phyloP scores from a whole-genome alignment of 2,329 filamentous ascomycete genomes.

The Aschersonia sp. region DNA sequence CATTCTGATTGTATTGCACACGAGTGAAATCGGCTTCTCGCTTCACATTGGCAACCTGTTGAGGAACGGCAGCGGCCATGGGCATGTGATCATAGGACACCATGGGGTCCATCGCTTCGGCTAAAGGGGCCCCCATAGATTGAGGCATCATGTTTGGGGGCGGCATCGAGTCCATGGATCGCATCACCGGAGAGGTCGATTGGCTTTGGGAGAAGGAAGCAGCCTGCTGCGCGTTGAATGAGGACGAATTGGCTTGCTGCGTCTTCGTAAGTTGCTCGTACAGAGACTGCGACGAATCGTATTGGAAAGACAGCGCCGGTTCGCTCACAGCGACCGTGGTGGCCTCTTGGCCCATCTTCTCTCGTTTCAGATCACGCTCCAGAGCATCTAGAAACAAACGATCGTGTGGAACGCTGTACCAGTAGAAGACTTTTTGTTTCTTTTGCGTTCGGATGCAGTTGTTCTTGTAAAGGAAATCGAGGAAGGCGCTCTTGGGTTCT shows the following conservation, averaged over 20 bases:
- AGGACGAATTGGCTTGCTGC: slow-evolving; percentile 96
- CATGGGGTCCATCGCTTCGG: slow-evolving; percentile 59
- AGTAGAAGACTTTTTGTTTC: slow-evolving; percentile 99
- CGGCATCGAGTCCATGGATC: slow-evolving; percentile 87
- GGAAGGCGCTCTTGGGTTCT: slow-evolving; percentile 95
- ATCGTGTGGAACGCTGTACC: slow-evolving; percentile 98
- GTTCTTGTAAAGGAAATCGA: slow-evolving; percentile 99
- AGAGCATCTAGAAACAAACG: slow-evolving; percentile 93
- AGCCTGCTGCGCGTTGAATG: slow-evolving; percentile 70
- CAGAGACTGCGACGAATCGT: slow-evolving; percentile 96
- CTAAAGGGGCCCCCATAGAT: slow-evolving; percentile 36
- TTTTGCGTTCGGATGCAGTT: slow-evolving; percentile 99
- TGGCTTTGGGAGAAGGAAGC: slow-evolving; percentile 57
- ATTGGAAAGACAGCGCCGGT: slow-evolving; percentile 94
- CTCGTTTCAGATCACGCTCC: slow-evolving; percentile 92
- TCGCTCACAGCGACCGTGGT: slow-evolving; percentile 95
- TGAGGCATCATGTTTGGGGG: slow-evolving; percentile 67
- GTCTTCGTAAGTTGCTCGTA: slow-evolving; percentile 99
- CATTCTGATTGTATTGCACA: slow-evolving; percentile 84
- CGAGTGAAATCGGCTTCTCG: slow-evolving; percentile 74
- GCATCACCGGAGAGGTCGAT: slow-evolving; percentile 76
- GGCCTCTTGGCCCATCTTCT: slow-evolving; percentile 98
- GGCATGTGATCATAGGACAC: slow-evolving; percentile 53
- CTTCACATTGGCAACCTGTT: slow-evolving; percentile 59
- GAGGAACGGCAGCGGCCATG: slow-evolving; percentile 55